Evolutionary conservation across 1,284 basidiomycete genomes (phyloP).

Genomic region (Gomphus bonarii): DNA sequence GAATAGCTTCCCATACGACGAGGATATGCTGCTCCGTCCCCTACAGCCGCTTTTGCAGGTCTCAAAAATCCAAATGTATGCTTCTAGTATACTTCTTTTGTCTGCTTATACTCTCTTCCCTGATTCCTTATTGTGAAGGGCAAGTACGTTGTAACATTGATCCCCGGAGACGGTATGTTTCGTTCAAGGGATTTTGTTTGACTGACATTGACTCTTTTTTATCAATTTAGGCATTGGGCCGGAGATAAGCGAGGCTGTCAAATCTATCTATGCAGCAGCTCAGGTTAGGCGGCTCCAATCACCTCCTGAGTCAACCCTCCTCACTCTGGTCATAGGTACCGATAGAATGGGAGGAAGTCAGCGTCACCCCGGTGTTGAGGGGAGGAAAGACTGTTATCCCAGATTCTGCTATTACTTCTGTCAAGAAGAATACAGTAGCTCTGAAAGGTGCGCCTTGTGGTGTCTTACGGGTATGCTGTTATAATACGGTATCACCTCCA

Average conservation of each 20-base stretch:
- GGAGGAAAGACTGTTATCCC: constrained; percentile 97
- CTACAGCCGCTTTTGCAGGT: constrained; percentile 81
- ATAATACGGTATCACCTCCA: constrained; percentile 19
- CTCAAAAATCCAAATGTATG: constrained; percentile 80
- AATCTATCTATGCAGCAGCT: constrained; percentile 87
- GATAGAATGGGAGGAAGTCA: constrained; percentile 98
- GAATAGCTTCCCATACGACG: constrained; percentile 21
- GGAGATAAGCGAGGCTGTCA: constrained; percentile 95
- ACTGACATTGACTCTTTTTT: constrained; percentile 15
- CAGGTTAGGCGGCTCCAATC: constrained; percentile 38
- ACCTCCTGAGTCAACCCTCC: not conserved
- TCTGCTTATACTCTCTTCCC: constrained; percentile 5
- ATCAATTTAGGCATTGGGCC: constrained; percentile 80
- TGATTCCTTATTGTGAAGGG: constrained; percentile 41
- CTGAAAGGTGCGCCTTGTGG: constrained; percentile 67
- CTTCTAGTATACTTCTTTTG: constrained; percentile 12
- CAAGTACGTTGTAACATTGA: constrained; percentile 90
- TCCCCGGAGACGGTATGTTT: constrained; percentile 79
- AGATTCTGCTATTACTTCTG: constrained; percentile 80
- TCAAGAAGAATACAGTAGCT: constrained; percentile 96
- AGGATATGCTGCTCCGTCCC: constrained; percentile 57
- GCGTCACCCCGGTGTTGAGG: constrained; percentile 89
- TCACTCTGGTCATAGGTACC: constrained; percentile 58
- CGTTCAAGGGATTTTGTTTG: constrained; percentile 22
- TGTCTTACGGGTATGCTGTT: not conserved